Evolutionary conservation across 371 early-diverging fungal species (phyloP).

Genomic region (Parasitella parasitica): DNA sequence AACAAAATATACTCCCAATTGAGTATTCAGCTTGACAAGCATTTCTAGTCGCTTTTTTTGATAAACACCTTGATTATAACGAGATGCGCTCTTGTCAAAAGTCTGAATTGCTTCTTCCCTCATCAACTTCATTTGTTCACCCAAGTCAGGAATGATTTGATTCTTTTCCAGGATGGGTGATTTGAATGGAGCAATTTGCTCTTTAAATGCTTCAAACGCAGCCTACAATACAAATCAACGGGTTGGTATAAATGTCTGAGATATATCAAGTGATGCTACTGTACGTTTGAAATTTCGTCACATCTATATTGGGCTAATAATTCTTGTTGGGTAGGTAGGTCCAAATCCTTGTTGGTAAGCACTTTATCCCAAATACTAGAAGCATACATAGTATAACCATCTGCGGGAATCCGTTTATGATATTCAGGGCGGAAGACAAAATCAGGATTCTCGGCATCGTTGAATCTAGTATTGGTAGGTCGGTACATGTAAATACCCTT

Average conservation of each 20-base stretch:
- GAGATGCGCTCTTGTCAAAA: constrained; percentile 89
- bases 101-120: constrained; percentile 60
- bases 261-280: neutral
- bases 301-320: constrained; percentile 97
- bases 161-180: constrained; percentile 72
- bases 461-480: constrained; percentile 66
- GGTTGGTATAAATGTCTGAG: neutral
- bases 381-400: constrained; percentile 91
- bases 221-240: constrained; percentile 25
- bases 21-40: constrained; percentile 70
- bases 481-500: too few species aligned
- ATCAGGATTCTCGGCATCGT: constrained; percentile 60
- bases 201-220: constrained; percentile 71
- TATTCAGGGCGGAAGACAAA: constrained; percentile 88
- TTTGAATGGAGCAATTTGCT: constrained; percentile 60
- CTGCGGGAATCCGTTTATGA: constrained; percentile 92
- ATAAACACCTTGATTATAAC: constrained; percentile 92
- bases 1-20: constrained; percentile 76
- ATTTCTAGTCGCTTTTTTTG: constrained; percentile 83
- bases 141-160: constrained; percentile 75
- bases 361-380: constrained; percentile 94
- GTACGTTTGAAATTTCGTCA: constrained; percentile 90
- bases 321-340: constrained; percentile 97
- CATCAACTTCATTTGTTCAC: constrained; percentile 62
- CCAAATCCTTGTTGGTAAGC: constrained; percentile 90